phyloP scores from a whole-genome alignment of 257 asterid genomes.

The Nicotiana obtusifolia region DNA sequence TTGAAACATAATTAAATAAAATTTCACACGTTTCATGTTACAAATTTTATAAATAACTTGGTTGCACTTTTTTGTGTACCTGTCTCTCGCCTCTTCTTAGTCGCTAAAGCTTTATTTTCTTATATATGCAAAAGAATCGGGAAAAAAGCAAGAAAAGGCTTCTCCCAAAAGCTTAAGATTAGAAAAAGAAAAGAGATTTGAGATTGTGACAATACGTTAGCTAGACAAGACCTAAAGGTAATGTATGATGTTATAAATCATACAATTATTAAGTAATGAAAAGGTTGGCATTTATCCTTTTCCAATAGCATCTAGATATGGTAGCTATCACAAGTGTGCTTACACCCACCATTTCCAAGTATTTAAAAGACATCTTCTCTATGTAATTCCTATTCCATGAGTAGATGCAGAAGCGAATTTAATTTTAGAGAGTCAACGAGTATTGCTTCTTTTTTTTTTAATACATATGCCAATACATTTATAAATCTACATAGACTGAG shows the following conservation, averaged over 20 bases:
- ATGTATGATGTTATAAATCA: neutral
- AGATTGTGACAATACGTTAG: neutral
- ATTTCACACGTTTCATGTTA: neutral
- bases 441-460: neutral
- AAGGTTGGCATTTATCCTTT: conserved; percentile 7
- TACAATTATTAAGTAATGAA: neutral
- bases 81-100: neutral
- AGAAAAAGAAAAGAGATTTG: neutral
- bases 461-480: too few species aligned
- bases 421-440: neutral
- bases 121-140: neutral
- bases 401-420: neutral
- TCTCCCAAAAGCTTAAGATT: neutral
- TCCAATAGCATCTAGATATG: neutral
- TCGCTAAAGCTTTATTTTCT: neutral
- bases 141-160: neutral
- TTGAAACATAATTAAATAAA: neutral
- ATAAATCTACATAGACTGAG: too few species aligned
- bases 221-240: neutral
- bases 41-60: neutral
- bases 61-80: neutral
- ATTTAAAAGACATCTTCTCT: too few species aligned
- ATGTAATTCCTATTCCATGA: neutral
- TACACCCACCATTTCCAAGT: neutral
- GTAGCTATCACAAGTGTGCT: neutral